phyloP scores from a whole-genome alignment of 805 yeast species.

The Wickerhamiella occidentalis region DNA sequence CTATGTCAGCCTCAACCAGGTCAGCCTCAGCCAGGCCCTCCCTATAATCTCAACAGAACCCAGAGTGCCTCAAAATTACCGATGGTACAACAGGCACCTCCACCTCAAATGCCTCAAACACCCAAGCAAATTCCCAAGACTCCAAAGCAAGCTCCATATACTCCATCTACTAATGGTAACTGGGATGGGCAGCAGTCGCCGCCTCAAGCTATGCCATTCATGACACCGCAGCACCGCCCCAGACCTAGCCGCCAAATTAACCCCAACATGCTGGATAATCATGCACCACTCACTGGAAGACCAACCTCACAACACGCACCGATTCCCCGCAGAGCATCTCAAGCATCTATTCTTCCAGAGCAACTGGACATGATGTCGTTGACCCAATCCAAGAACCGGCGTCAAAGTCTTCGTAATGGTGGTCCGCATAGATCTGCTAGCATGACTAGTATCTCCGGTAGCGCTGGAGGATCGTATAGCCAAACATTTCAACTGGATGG shows the following conservation, averaged over 20 bases:
- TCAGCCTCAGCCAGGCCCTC: too few relatives aligned
- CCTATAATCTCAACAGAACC: background rate
- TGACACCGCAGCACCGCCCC: constrained; percentile 1
- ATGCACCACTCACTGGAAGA: background rate
- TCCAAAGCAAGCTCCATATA: background rate
- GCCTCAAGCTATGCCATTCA: background rate
- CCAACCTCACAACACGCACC: background rate
- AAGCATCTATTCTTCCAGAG: constrained; percentile 23
- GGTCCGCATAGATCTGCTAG: background rate
- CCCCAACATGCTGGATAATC: background rate
- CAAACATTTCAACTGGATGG: constrained; percentile 27
- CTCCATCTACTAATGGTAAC: background rate
- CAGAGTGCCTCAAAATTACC: background rate
- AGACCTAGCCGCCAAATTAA: background rate
- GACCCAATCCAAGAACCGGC: constrained; percentile 8
- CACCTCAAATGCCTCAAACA: background rate
- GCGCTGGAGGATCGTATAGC: constrained; percentile 18
- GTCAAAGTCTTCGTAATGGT: constrained; percentile 2
- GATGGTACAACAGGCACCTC: background rate
- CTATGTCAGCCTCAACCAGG: too few relatives aligned
- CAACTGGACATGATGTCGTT: constrained; percentile 12
- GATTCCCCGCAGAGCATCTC: background rate
- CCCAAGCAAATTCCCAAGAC: background rate
- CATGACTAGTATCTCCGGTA: background rate
- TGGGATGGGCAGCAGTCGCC: constrained; percentile 2